Evolutionary conservation across 2,329 filamentous ascomycete species (phyloP).

Genomic region (Lachnellula subtilissima): DNA sequence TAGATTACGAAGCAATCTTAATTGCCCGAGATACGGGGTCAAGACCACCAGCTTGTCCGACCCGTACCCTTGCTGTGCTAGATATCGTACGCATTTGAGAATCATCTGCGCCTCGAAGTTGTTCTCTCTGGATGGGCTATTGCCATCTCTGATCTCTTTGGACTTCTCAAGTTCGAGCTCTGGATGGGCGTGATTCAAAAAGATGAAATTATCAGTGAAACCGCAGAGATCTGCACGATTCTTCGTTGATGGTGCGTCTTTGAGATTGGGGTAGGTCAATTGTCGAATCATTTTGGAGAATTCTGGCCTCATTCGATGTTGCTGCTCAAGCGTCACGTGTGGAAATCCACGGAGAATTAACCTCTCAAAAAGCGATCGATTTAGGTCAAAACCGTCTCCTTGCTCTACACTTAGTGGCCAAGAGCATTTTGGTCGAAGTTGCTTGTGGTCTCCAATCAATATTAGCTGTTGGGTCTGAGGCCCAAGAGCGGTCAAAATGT

Average conservation of each 20-base stretch:
- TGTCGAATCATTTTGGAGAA: conserved; percentile 55
- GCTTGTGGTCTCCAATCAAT: conserved; percentile 69
- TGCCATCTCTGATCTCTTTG: conserved; percentile 46
- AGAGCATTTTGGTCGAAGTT: conserved; percentile 64
- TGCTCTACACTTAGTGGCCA: conserved; percentile 58
- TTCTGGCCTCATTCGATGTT: conserved; percentile 66
- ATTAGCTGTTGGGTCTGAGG: conserved; percentile 57
- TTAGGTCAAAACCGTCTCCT: conserved; percentile 61
- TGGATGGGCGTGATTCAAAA: conserved; percentile 56
- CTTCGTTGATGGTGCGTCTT: conserved; percentile 48
- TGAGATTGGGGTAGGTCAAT: conserved; percentile 58
- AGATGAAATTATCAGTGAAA: conserved; percentile 55
- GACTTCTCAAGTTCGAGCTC: conserved; percentile 45
- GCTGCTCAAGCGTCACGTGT: conserved; percentile 50
- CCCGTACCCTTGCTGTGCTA: conserved; percentile 67
- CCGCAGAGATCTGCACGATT: conserved; percentile 48
- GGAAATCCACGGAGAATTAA: conserved; percentile 52
- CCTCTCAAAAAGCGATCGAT: conserved; percentile 65
- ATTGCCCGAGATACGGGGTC: conserved; percentile 68
- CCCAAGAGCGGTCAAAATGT: conserved; percentile 57
- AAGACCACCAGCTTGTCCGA: conserved; percentile 62
- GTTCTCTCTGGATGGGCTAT: conserved; percentile 55
- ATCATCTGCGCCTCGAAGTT: conserved; percentile 62
- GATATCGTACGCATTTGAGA: conserved; percentile 58
- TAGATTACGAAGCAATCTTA: conserved; percentile 50